These are phyloP conservation scores for Neophaeococcomyces mojaviensis DNA, from an alignment of 2,329 filamentous ascomycete genomes.

Conservation along the genomic window DNA sequence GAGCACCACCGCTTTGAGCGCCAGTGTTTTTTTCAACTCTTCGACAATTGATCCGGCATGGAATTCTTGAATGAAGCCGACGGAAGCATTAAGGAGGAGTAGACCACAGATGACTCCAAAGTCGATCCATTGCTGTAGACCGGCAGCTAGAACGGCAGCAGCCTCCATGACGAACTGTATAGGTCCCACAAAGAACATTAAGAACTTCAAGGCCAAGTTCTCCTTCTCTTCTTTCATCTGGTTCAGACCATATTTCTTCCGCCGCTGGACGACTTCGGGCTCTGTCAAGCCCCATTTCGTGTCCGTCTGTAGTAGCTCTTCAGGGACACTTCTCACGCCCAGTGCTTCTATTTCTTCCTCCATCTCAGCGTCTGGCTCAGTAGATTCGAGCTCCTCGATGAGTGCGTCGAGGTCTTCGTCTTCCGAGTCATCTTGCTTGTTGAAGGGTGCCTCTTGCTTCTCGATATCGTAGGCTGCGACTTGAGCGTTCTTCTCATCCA, in stretches of 20 bases:
- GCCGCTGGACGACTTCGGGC: conserved; percentile 54
- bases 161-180: conserved; percentile 49
- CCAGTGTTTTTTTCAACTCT: conserved; percentile 82
- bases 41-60: conserved; percentile 87
- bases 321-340: conserved; percentile 55
- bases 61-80: conserved; percentile 84
- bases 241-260: conserved; percentile 74
- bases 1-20: conserved; percentile 78
- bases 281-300: conserved; percentile 64
- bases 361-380: conserved; percentile 61
- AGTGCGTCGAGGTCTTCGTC: conserved; percentile 79
- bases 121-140: conserved; percentile 84
- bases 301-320: conserved; percentile 72
- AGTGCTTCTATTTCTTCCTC: conserved; percentile 51
- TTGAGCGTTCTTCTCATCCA: neutral
- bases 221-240: conserved; percentile 89
- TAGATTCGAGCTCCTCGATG: conserved; percentile 78
- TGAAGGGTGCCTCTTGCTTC: neutral
- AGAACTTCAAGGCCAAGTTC: conserved; percentile 75
- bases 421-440: conserved; percentile 49
- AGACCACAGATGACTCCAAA: conserved; percentile 85
- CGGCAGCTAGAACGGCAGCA: conserved; percentile 71
- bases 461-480: neutral
- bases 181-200: conserved; percentile 74
- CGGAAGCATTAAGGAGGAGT: conserved; percentile 72